Evolutionary conservation across 1,284 basidiomycete genomes (phyloP).

Genomic region (Gymnopus androsaceus): DNA sequence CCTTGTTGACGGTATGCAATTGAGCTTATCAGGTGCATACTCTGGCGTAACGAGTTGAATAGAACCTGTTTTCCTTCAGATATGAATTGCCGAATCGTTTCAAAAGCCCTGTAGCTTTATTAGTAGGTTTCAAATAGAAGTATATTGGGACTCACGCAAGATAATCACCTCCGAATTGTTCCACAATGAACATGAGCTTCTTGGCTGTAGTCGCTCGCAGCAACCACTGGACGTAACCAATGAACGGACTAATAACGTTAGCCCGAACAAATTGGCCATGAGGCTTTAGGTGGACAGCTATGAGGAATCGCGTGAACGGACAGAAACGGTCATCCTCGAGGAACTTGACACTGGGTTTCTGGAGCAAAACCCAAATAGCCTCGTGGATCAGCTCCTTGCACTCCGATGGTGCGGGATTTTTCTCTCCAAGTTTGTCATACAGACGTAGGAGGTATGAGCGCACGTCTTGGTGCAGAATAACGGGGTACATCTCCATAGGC

Average conservation of each 20-base stretch:
- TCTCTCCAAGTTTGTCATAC: neutral
- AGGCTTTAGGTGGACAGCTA: neutral
- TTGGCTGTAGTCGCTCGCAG: conserved; percentile 1
- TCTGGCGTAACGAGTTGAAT: conserved; percentile 8
- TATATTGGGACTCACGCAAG: too few species aligned
- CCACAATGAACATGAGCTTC: neutral
- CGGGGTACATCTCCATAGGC: conserved; percentile 1
- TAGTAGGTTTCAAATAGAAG: neutral
- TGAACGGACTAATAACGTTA: neutral
- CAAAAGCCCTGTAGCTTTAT: neutral
- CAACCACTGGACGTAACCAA: neutral
- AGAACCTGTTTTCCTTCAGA: neutral
- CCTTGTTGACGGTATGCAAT: conserved; percentile 5
- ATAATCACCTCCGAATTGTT: too few species aligned
- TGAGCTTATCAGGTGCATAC: neutral
- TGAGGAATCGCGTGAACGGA: conserved; percentile 10
- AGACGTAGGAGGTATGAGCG: neutral
- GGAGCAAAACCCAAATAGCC: neutral
- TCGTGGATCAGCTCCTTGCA: neutral
- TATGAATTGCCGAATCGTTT: neutral
- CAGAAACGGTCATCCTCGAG: neutral
- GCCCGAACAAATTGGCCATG: neutral
- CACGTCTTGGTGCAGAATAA: conserved; percentile 4
- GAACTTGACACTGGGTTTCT: neutral
- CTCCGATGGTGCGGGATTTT: neutral